Evolutionary conservation across 345 rosid genomes (phyloP), one percentile per base, ranked within the genome.

Genomic region (Theobroma cacao): DNA sequence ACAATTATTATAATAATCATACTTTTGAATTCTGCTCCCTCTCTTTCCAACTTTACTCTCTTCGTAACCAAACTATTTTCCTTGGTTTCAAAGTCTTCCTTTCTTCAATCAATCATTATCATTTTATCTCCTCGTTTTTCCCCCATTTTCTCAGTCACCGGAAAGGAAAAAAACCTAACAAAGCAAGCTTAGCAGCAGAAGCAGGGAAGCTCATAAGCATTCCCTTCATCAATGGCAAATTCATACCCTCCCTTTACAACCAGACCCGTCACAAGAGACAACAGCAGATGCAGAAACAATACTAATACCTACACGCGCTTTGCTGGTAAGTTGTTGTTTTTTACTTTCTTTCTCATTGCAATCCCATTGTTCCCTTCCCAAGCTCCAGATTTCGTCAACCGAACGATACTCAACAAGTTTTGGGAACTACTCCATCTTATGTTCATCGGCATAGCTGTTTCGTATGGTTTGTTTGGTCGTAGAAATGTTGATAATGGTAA

Each of bases 401-500:
- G 85, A 70, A 85, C 88, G 3, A 4, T 88, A 1, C 34, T 91
- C 47, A 86, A 86, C 73, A 84, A 87, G 84, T 89, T 91, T 72
- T 93, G 98, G 99, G 98, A 89, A 68, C 94, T 89, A 22, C 63
- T 88, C 68, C 94, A 89, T 43, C 88, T 75, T 47, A 40, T 18
- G 9, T 88, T 95, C 84, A 78, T 95, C 60, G 97, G 98, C 81
- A 78, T 95, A 81, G 98, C 93, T 72, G 91, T 92, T 60, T 91
- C 93, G 31, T 95, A 92, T 84, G 99, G 98, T 75, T 82, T 95
- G 85, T 89, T 89, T 89, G 77, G 96, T 84, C 86, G 90, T 61
- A 87, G 93, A 75, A 92, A 80, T 82, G 80, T 74, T 53, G 90
- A 86, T 9, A 59, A 74, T 41, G 75, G 58, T 17, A 62, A 60